Evolutionary conservation across 139 green algal genomes (phyloP), one percentile per base, ranked within the genome.

Genomic region (Asterochloris erici): DNA sequence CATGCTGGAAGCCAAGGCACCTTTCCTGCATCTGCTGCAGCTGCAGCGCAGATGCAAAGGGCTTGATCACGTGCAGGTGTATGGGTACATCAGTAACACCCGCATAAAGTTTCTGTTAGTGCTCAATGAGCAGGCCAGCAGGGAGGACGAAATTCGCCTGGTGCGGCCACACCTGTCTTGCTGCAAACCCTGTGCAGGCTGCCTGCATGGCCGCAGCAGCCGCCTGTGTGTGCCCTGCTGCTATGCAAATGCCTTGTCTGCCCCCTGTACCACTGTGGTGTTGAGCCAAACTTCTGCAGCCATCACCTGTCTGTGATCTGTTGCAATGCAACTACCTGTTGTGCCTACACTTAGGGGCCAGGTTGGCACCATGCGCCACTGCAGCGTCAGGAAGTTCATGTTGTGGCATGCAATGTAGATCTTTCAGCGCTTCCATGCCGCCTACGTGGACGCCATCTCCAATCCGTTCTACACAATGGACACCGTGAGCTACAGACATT

Each of bases 391-490:
- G 4, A 54, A 2, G 4, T 54, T 54, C 38, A 54, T 2, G 38
- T 54, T 54, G 38, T 54, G 38, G 38, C 38, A 54, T 54, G 38
- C 38, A 54, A 47, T 77, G 77, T 87, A 96, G 92, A 90, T 97
- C 15, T 93, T 97, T 82, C 84, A 83, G 74, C 61, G 84, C 0
- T 84, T 98, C 38, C 93, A 98, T 86, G 69, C 79, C 24, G 88
- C 91, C 27, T 97, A 94, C 79, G 90, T 95, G 14, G 93, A 98
- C 79, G 93, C 92, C 0, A 84, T 92, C 10, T 95, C 87, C 26
- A 97, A 98, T 84, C 95, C 94, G 0, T 97, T 98, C 77, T 93
- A 97, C 81, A 87, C 84, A 1, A 54, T 75, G 0, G 81, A 81
- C 80, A 77, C 81, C n/a, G 82, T 87, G 38, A 70, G 83, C 26